Conservation (phyloP, 371 early-diverging fungal genomes). For the Circinella umbellata region DNA sequence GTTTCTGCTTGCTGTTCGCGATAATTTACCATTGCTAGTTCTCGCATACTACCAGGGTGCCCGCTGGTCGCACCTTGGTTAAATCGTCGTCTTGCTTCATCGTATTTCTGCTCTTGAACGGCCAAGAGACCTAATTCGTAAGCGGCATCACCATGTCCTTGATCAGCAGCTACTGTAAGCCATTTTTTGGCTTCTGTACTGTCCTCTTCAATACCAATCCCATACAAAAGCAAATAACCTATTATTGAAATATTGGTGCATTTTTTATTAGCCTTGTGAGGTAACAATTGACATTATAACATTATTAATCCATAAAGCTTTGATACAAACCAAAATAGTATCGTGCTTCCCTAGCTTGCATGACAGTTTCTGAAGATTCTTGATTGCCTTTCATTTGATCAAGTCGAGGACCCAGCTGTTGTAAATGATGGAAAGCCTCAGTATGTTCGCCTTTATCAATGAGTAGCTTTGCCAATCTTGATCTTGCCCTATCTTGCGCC, state of each 20-base stretch:
- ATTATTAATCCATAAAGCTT: too few species aligned
- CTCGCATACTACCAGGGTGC: slow-evolving; percentile 30
- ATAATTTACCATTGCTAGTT: slow-evolving; percentile 22
- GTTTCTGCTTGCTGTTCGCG: slow-evolving; percentile 13
- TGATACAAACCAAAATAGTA: slow-evolving; percentile 32
- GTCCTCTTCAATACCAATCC: not conserved
- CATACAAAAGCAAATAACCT: slow-evolving; percentile 28
- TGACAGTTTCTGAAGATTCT: slow-evolving; percentile 28
- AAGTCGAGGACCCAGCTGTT: slow-evolving; percentile 18
- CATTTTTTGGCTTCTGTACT: slow-evolving; percentile 19
- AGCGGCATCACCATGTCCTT: slow-evolving; percentile 24
- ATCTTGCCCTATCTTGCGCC: slow-evolving; percentile 33
- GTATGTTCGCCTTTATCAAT: slow-evolving; percentile 20
- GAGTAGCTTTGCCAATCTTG: slow-evolving; percentile 27
- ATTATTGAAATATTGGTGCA: not conserved
- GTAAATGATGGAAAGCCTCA: slow-evolving; percentile 22
- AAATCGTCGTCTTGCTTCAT: slow-evolving; percentile 20
- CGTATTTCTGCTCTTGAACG: slow-evolving; percentile 13
- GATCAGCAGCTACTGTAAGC: slow-evolving; percentile 24
- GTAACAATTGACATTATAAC: too few species aligned
- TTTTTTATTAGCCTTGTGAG: too few species aligned
- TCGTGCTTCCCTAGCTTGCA: slow-evolving; percentile 37
- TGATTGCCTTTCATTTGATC: slow-evolving; percentile 30
- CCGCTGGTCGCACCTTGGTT: slow-evolving; percentile 19
- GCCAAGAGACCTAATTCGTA: slow-evolving; percentile 27